A percentile compares a stretch with the other conserved stretches of the same genome.
phyloP scores from a whole-genome alignment of 257 asterid genomes.

The Petrea volubilis region DNA sequence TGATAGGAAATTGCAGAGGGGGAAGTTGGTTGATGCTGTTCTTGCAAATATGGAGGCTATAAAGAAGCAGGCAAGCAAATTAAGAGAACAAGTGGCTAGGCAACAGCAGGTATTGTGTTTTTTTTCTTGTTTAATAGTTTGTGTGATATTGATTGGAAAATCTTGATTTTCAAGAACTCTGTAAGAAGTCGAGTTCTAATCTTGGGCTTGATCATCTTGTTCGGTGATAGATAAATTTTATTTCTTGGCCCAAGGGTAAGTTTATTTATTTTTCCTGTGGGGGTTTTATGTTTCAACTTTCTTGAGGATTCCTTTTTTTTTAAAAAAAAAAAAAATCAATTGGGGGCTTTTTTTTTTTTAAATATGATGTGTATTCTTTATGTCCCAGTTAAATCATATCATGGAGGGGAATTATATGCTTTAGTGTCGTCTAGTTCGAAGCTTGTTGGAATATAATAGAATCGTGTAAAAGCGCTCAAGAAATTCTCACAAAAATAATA shows the following conservation, averaged over 20 bases:
- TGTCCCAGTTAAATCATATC: not conserved
- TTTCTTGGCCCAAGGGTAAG: not conserved
- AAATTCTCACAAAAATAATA: not conserved
- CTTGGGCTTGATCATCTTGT: slow-evolving; percentile 20
- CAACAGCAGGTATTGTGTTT: slow-evolving; percentile 74
- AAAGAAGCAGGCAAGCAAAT: slow-evolving; percentile 89
- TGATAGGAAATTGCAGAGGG: slow-evolving; percentile 18
- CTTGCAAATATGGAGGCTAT: slow-evolving; percentile 72
- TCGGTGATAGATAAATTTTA: not conserved
- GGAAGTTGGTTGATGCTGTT: slow-evolving; percentile 28
- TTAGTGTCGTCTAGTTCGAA: not conserved
- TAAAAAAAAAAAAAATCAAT: no score
- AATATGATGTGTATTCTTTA: not conserved
- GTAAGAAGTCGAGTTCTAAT: slow-evolving; percentile 13
- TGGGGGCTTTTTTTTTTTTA: not conserved
- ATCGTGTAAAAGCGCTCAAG: not conserved
- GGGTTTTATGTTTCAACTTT: not conserved
- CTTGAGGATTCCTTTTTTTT: not conserved
- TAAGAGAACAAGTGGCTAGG: slow-evolving; percentile 93
- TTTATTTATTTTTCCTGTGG: not conserved
- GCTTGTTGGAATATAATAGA: not conserved
- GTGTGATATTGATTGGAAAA: not conserved
- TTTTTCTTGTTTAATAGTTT: not conserved
- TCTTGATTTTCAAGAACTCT: not conserved
- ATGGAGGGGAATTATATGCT: not conserved